Evolutionary conservation across 306 rosid species (phyloP).

Genomic region (Citrullus colocynthis): DNA sequence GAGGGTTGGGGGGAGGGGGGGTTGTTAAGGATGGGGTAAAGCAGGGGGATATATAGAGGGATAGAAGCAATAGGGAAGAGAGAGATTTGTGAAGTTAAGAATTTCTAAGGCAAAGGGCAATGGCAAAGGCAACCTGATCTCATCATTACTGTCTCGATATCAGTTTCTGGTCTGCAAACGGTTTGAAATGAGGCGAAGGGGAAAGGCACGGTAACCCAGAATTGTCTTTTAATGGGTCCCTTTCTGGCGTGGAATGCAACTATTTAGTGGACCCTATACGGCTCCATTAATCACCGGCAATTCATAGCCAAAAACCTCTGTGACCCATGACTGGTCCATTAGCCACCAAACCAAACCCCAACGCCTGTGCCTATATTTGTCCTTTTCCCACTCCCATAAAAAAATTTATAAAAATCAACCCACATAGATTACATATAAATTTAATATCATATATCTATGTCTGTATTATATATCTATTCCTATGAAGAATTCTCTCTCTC

Average conservation of each 20-base stretch:
- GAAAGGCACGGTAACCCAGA: constrained; percentile 1
- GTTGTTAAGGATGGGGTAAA: not conserved
- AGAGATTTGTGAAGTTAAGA: not conserved
- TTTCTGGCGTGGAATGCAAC: constrained; percentile 1
- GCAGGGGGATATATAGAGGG: not conserved
- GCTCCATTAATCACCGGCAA: constrained; percentile 7
- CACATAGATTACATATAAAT: not conserved
- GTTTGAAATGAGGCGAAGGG: not conserved
- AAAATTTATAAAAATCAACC: not conserved
- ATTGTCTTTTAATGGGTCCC: constrained; percentile 1
- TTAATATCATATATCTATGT: not conserved
- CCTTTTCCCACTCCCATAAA: not conserved
- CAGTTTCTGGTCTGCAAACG: constrained; percentile 2
- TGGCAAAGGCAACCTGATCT: not conserved
- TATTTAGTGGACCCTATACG: constrained; percentile 2
- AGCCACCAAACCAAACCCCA: constrained; percentile 2
- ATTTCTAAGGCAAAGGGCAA: not conserved
- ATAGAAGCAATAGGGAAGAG: not conserved
- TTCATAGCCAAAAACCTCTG: not conserved
- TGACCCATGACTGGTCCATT: not conserved
- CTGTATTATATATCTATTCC: not conserved
- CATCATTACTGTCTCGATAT: constrained; percentile 3
- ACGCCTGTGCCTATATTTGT: not conserved
- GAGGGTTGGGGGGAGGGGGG: constrained; percentile 5
- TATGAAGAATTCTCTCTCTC: not conserved